Evolutionary conservation across 495 filamentous ascomycete species (phyloP), one percentile per base, ranked within the genome.

Genomic region (Paragyromitra xinjiangensis): DNA sequence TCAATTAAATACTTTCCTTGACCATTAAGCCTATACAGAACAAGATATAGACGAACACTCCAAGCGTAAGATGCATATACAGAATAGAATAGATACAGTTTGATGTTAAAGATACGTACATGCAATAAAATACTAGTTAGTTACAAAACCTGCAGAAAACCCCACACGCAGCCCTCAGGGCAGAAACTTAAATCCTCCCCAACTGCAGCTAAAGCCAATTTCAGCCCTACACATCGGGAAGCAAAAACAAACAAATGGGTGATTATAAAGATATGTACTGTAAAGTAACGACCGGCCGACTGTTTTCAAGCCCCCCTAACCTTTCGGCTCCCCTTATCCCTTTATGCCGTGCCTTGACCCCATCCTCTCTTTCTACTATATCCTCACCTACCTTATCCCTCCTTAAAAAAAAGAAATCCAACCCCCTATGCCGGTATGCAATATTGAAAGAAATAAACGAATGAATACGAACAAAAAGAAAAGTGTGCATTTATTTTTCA

Each of bases 221-320:
- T 51, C 19, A 61, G 55, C 8, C 24, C 48, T 56, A 19, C 53
- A 22, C 66, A 58, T 58, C 11, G 34, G 59, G 22, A 44, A 55
- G 26, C 12, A 8, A 24, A 61, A 34, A 48, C 2, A 71, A 50
- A 39, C 6, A 62, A 62, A 62, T 50, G 48, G n/a, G 55, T 39
- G 56, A 62, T 71, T 71, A 71, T 51, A 63, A 59, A 71, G 40
- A 62, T 62, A 62, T 62, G n/a, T 71, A 71, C 68, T 62, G 37
- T n/a, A 71, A 71, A 51, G 56, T 71, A 71, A 50, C 44, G 68
- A 71, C 42, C 42, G 55, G 34, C 42, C 12, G 22, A 59, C 55
- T 44, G 9, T 56, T 14, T 34, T 51, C 37, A 69, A 39, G 65
- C 50, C 34, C 34, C 16, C 40, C 24, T 6, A 34, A 22, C 11